phyloP scores from a whole-genome alignment of 495 filamentous ascomycete species.

The Penicillium angulare region DNA sequence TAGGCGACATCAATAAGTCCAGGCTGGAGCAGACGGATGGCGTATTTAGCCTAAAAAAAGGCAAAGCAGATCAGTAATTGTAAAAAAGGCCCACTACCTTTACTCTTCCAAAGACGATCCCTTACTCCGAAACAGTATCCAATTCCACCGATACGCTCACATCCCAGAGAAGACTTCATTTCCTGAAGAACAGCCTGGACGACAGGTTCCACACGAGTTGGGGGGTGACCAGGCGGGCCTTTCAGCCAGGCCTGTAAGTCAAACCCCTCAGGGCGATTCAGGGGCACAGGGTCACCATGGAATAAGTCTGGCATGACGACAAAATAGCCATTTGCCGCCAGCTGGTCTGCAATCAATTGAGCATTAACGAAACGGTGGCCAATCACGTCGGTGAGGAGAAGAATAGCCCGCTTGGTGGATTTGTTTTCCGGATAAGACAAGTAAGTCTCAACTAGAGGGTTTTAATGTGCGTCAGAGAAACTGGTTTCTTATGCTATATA shows the following conservation, averaged over 20 bases:
- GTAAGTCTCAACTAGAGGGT: slow-evolving; percentile 25
- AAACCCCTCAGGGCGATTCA: slow-evolving; percentile 26
- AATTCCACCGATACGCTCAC: slow-evolving; percentile 30
- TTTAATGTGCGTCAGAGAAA: neutral
- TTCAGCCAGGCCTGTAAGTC: slow-evolving; percentile 30
- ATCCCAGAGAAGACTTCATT: slow-evolving; percentile 17
- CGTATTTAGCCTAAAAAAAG: slow-evolving; percentile 47
- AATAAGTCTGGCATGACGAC: slow-evolving; percentile 62
- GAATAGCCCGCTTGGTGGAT: slow-evolving; percentile 25
- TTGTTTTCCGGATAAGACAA: slow-evolving; percentile 20
- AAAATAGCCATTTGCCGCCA: slow-evolving; percentile 73
- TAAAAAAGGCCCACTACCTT: no score
- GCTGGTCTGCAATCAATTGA: slow-evolving; percentile 63
- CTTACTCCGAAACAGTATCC: slow-evolving; percentile 73
- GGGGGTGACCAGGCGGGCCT: slow-evolving; percentile 55
- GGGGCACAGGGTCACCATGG: slow-evolving; percentile 31
- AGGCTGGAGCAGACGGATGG: slow-evolving; percentile 37
- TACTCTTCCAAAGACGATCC: no score
- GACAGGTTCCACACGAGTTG: slow-evolving; percentile 57
- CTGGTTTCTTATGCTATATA: no score
- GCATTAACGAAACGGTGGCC: slow-evolving; percentile 35
- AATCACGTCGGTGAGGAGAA: slow-evolving; percentile 34
- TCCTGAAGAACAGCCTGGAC: slow-evolving; percentile 37
- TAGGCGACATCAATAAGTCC: slow-evolving; percentile 56
- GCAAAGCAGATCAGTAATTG: neutral